Base-by-base conservation (phyloP, 306 rosid genomes). In the Cicer yamashitae region DNA sequence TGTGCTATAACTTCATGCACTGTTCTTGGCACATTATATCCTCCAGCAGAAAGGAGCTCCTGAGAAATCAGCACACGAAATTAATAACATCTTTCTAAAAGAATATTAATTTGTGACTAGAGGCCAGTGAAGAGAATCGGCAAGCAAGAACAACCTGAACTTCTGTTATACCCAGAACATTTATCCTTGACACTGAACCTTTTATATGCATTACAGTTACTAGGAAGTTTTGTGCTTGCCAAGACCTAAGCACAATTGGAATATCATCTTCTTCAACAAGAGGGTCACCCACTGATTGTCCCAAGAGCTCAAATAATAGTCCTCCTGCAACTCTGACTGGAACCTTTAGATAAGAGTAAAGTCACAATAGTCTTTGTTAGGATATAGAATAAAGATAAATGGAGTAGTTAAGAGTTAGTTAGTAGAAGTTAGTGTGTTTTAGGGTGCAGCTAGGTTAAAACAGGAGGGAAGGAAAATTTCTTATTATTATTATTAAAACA, bases 311-410 rank as follows among this genome's bases (percentile, higher is more conserved):
- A 84, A 96, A 96, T 69, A 92, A 76, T 77, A 96, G 82, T 44
- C 99, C 99, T 50, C 92, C 99, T 7, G 99, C 96, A 74, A 89
- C 99, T 83, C 99, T 84, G 67, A 94, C 99, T 8, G 99, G 99
- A 68, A 96, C 97, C 99, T 85, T 43, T 50, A 50, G 71, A 50
- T 20, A 81, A 78, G 81, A 69, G 71, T 67, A 54, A 18, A 64
- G 18, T 65, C 64, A 40, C 6, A 77, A 44, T 73, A 81, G 40
- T 56, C 34, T 70, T 39, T 10, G 38, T 30, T 30, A 30, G 34
- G 34, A 30, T 30, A 30, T 30, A 30, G 34, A 30, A 30, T 30
- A 30, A 30, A 5, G 34, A 3, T 30, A 30, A 30, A 30, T 30
- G 5, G 34, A 30, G 34, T 30, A 30, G 34, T 30, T 30, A 30